Conservation (phyloP, 768 basidiomycete genomes). For the Lactarius indigo region DNA sequence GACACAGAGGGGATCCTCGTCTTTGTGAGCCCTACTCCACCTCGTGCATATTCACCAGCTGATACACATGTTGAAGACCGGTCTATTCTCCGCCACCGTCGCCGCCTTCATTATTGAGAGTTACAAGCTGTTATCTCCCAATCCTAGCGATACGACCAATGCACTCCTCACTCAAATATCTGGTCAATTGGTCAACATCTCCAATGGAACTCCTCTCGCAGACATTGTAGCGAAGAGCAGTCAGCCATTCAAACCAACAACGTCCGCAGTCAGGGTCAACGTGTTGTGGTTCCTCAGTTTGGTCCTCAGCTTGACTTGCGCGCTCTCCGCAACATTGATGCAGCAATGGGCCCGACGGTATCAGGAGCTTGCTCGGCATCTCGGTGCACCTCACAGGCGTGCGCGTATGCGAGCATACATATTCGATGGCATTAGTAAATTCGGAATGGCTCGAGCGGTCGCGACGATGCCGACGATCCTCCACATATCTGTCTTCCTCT, state of each 20-base stretch:
- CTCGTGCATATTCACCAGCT: not conserved
- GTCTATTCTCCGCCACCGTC: conserved; percentile 2
- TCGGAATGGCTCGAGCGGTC: not conserved
- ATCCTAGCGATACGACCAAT: no score
- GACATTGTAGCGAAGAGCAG: not conserved
- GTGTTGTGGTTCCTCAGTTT: no score
- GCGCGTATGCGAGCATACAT: not conserved
- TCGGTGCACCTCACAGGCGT: not conserved
- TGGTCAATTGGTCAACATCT: not conserved
- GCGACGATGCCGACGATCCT: not conserved
- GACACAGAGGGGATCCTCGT: not conserved
- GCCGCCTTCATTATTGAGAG: conserved; percentile 5
- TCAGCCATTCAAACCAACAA: not conserved
- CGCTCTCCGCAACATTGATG: no score
- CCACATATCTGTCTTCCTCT: not conserved
- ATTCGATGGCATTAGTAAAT: not conserved
- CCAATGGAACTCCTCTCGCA: no score
- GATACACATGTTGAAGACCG: no score
- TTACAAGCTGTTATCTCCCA: no score
- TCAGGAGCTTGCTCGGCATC: not conserved
- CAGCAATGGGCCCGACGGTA: not conserved
- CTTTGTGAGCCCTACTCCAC: not conserved
- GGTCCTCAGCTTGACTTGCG: no score
- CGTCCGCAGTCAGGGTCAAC: not conserved
- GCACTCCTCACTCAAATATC: conserved; percentile 5